Percentiles rank a stretch among this genome's conserved stretches.
phyloP scores from a whole-genome alignment of 495 filamentous ascomycete species.

The Hypoxylon rickii region DNA sequence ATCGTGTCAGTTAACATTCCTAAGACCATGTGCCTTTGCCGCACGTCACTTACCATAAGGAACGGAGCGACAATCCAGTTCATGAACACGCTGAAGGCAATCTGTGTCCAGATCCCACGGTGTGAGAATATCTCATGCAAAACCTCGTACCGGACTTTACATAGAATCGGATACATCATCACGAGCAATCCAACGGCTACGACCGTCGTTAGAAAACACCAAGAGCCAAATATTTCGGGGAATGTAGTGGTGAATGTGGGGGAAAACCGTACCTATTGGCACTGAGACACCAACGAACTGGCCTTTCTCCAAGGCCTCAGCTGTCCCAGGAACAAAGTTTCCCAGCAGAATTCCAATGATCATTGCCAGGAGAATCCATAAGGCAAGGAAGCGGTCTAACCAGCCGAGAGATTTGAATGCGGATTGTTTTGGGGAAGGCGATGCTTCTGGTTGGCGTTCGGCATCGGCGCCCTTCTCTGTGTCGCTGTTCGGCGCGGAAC shows the following conservation, averaged over 20 bases:
- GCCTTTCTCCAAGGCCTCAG: conserved; percentile 67
- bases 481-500: conserved; percentile 4
- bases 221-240: neutral
- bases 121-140: conserved; percentile 70
- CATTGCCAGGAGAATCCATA: conserved; percentile 91
- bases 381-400: conserved; percentile 75
- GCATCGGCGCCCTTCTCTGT: conserved; percentile 3
- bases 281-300: conserved; percentile 74
- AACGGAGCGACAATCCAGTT: conserved; percentile 94
- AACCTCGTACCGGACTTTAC: conserved; percentile 86
- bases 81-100: conserved; percentile 74
- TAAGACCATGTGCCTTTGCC: neutral
- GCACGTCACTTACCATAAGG: conserved; percentile 69
- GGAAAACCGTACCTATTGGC: conserved; percentile 67
- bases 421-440: conserved; percentile 31
- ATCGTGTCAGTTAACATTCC: neutral
- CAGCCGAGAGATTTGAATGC: conserved; percentile 61
- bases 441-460: neutral
- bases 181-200: conserved; percentile 78
- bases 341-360: conserved; percentile 76
- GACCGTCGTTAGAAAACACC: neutral
- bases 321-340: conserved; percentile 71
- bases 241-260: neutral
- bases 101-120: conserved; percentile 74
- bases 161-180: conserved; percentile 96